A percentile compares a stretch with the other conserved stretches of the same genome.
phyloP scores from a whole-genome alignment of 225 moss, liverwort and hornwort genomes.

The Bryoerythrophyllum caledonicum region DNA sequence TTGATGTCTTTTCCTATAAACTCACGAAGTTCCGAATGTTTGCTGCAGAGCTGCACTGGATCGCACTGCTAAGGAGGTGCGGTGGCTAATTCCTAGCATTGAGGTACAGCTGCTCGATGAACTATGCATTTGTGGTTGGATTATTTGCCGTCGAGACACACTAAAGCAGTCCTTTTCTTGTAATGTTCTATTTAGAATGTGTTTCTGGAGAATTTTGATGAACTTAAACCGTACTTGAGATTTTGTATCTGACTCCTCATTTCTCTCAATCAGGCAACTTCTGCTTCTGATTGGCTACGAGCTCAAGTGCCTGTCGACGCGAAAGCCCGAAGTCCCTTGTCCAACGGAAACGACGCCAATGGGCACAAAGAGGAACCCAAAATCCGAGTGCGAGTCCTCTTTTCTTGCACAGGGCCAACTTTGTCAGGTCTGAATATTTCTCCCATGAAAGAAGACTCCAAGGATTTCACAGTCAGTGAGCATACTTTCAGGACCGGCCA shows the following conservation, averaged over 20 bases:
- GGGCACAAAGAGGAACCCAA: constrained; percentile 44
- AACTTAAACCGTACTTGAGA: neutral
- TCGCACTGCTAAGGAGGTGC: constrained; percentile 59
- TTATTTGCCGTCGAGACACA: neutral
- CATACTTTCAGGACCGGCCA: constrained; percentile 49
- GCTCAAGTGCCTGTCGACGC: constrained; percentile 64
- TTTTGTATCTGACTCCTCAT: constrained; percentile 14
- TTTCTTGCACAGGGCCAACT: constrained; percentile 51
- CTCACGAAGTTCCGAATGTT: constrained; percentile 15
- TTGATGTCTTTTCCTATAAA: neutral
- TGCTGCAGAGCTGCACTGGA: constrained; percentile 61
- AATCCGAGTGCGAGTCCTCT: constrained; percentile 49
- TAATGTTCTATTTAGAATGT: neutral
- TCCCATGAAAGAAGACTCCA: constrained; percentile 39
- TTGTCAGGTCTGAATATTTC: constrained; percentile 52
- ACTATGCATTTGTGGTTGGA: neutral
- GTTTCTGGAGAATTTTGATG: neutral
- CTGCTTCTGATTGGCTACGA: constrained; percentile 55
- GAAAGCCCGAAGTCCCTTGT: constrained; percentile 36
- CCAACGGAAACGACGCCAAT: constrained; percentile 43
- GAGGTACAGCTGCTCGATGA: constrained; percentile 43
- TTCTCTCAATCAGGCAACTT: constrained; percentile 28
- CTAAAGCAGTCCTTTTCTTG: too few species aligned
- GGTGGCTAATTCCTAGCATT: constrained; percentile 55
- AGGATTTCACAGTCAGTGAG: constrained; percentile 52